Evolutionary conservation across 1,284 basidiomycete species (phyloP).

Genomic region (Schizophyllum commune): DNA sequence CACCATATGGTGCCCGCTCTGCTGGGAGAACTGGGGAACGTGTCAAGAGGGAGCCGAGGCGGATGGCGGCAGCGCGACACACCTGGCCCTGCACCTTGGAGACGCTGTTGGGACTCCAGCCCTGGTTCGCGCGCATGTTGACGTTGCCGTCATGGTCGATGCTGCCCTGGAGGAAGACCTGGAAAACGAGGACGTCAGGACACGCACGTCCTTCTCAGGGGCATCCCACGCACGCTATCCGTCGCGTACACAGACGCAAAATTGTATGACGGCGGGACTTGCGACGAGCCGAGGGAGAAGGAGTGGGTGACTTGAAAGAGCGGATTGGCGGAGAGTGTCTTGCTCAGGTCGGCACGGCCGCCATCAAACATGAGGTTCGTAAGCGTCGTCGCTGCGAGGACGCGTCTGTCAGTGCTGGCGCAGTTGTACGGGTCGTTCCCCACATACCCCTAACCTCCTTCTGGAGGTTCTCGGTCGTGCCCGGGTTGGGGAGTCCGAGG

Average conservation of each 20-base stretch:
- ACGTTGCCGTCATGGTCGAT: slow-evolving; percentile 92
- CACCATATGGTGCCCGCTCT: slow-evolving; percentile 79
- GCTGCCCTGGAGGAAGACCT: slow-evolving; percentile 91
- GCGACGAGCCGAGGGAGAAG: slow-evolving; percentile 81
- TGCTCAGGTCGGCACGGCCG: slow-evolving; percentile 91
- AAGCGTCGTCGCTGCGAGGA: slow-evolving; percentile 73
- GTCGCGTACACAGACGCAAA: slow-evolving; percentile 94
- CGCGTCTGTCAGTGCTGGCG: slow-evolving; percentile 9
- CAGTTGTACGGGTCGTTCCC: background rate
- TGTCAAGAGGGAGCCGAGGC: slow-evolving; percentile 10
- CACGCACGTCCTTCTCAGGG: slow-evolving; percentile 6
- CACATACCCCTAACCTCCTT: slow-evolving; percentile 81
- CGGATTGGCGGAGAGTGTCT: slow-evolving; percentile 88
- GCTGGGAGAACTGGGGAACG: slow-evolving; percentile 47
- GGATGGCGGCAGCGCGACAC: slow-evolving; percentile 16
- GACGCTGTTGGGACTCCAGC: slow-evolving; percentile 74
- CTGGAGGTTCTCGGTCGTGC: slow-evolving; percentile 83
- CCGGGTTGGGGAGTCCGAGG: slow-evolving; percentile 80
- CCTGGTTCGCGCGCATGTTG: slow-evolving; percentile 85
- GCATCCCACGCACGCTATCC: slow-evolving; percentile 45
- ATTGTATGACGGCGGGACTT: slow-evolving; percentile 78
- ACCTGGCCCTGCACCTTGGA: slow-evolving; percentile 92
- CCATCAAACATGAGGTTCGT: slow-evolving; percentile 98
- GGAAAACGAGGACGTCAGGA: slow-evolving; percentile 13
- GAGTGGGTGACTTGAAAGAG: slow-evolving; percentile 98